Base-by-base conservation (phyloP, 768 basidiomycete genomes). In the Termitomyces titanicus region DNA sequence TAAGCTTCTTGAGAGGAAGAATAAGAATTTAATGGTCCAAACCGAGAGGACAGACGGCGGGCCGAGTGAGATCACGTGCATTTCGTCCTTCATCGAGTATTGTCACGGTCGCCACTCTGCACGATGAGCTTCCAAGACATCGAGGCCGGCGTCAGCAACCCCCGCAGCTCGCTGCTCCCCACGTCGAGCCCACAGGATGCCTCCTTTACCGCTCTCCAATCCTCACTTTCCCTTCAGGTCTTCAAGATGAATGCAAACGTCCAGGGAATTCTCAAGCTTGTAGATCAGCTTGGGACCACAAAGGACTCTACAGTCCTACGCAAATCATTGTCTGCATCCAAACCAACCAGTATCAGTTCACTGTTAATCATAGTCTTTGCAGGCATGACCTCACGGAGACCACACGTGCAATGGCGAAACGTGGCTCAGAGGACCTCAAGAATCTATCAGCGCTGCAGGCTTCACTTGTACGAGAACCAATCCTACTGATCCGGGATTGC, bases 231-330 rank as follows among this genome's bases (percentile, higher is more conserved):
- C 1, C 79, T 98, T 6, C 95, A 98, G 69, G 92, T 96, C 55
- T 98, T 98, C 87, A 98, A 98, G 82, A 94, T 98, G 76, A 95
- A 96, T 64, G 84, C 92, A 55, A 99, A 99, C 72, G 94, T 98
- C 3, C 92, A 96, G 65, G 96, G 92, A 15, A 95, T 99, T 47
- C 71, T 93, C 63, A 92, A 92, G 72, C 80, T 94, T n/a, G 92
- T 98, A n/a, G 94, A 98, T 66, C 91, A 95, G 69, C 81, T 99
- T 1, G 96, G 96, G 4, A 92, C 89, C 0, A 74, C 74, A 31
- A 84, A 85, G 64, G 95, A 98, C 68, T 92, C 88, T 17, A 83
- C 87, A 1, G 70, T 76, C 2, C 72, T 98, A 51, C 79, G 96
- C 62, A 93, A 89, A 70, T 88, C 84, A 49, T 73, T 98, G 95